Base-by-base conservation (phyloP, 768 basidiomycete species). In the Melanogaster broomeanus region DNA sequence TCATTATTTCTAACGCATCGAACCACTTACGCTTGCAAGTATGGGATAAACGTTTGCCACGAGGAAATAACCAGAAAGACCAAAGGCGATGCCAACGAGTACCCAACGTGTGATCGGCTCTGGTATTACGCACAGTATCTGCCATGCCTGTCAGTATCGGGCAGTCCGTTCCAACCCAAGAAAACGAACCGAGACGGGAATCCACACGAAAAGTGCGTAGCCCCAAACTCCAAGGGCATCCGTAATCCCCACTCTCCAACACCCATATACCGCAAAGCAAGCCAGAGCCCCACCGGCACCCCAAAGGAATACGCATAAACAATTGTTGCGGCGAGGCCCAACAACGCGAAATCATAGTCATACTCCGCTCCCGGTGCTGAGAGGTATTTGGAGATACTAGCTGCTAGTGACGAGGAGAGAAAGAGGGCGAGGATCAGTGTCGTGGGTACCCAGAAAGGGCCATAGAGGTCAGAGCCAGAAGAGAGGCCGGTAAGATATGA, bases 381-480 rank as follows among this genome's bases (percentile, higher is more conserved):
- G 35, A 98, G 81, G 71, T 93, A 98, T n/a, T 84, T 80, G 2
- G 88, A 77, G 58, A 98, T 87, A 42, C 92, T 92, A 15, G 91
- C 85, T 8, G 88, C 91, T 34, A 98, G 85, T 30, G 91, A 93
- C 2, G 96, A 97, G 22, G 90, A 95, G 51, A 97, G 83, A 76
- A 95, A 98, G 52, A 98, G 84, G 0, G 87, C 79, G 65, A 98
- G 92, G 39, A 97, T 88, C 55, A 99, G 83, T 1, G 96, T 98
- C 2, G 94, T 96, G 33, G 97, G 80, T 1, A 95, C 93, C 96
- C 96, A 99, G 75, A 99, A 98, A 2, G 96, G 94, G 0, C 95
- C 95, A 65, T 90, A 88, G 35, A 91, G 80, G 65, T 91, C 89
- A 35, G 58, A 58, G 9, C 66, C 64, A 15, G 77, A 66, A 37